Percentiles rank a stretch among this genome's conserved stretches.
Conservation (phyloP, 768 basidiomycete species). For the Agaricus subrufescens region DNA sequence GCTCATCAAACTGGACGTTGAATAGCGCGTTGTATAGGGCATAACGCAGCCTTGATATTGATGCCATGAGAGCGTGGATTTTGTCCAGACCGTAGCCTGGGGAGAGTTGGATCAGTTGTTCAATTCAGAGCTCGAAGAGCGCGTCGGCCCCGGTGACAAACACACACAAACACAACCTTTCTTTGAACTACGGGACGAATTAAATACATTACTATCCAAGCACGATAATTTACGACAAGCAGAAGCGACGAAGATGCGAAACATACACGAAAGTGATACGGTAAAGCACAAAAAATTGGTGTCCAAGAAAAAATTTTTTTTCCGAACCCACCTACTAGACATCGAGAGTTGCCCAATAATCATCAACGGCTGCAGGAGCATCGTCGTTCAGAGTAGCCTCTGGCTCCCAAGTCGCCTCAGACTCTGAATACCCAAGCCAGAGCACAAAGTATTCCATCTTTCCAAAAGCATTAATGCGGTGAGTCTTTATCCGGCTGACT, state of each 20-base stretch:
- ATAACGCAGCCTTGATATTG: slow-evolving; percentile 52
- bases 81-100: not conserved
- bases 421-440: slow-evolving; percentile 51
- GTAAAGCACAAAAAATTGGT: not conserved
- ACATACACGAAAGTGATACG: not conserved
- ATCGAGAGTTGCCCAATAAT: slow-evolving; percentile 26
- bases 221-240: not conserved
- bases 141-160: slow-evolving; percentile 5
- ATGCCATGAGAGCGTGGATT: slow-evolving; percentile 40
- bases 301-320: not conserved
- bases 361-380: slow-evolving; percentile 38
- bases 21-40: slow-evolving; percentile 44
- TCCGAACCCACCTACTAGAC: not conserved
- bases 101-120: not conserved
- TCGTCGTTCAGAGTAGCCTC: slow-evolving; percentile 41
- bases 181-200: too few species aligned
- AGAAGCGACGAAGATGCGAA: not conserved
- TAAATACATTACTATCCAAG: not conserved
- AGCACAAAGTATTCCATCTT: slow-evolving; percentile 41
- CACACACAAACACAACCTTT: slow-evolving; percentile 1
- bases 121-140: not conserved
- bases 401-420: slow-evolving; percentile 58
- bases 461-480: slow-evolving; percentile 29
- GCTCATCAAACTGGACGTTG: slow-evolving; percentile 50
- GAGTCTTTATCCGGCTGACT: slow-evolving; percentile 30